Evolutionary conservation across 768 basidiomycete species (phyloP).

Genomic region (Lepiota venenata): DNA sequence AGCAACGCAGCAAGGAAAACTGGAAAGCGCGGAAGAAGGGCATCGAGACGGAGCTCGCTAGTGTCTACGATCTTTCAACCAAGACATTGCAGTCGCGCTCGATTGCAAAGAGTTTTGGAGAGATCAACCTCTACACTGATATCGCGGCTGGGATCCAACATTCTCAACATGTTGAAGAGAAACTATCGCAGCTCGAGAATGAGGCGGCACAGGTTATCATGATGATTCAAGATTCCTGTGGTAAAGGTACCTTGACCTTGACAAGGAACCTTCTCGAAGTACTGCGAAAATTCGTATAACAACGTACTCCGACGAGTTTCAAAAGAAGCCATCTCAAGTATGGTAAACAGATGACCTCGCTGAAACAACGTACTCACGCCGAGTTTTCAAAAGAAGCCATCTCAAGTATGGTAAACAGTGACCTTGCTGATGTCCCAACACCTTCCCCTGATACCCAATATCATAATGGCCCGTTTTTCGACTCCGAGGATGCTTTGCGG

Average conservation of each 20-base stretch:
- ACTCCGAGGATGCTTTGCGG: constrained; percentile 4
- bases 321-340: too few species aligned
- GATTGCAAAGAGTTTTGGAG: constrained; percentile 17
- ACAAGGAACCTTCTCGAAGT: constrained; percentile 24
- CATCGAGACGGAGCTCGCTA: constrained; percentile 12
- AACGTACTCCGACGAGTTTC: too few species aligned
- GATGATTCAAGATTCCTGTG: constrained; percentile 11
- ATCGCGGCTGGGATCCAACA: constrained; percentile 15
- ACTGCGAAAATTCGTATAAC: constrained; percentile 33
- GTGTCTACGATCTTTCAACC: constrained; percentile 20
- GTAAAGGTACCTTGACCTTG: constrained; percentile 14
- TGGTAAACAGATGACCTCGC: too few species aligned
- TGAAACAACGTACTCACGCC: too few species aligned
- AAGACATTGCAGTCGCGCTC: constrained; percentile 14
- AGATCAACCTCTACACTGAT: constrained; percentile 25
- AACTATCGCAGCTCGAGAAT: constrained; percentile 24
- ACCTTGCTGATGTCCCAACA: constrained; percentile 19
- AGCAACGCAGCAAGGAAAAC: constrained; percentile 3
- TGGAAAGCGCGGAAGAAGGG: constrained; percentile 11
- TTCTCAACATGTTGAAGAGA: constrained; percentile 25
- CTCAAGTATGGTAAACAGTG: constrained; percentile 19
- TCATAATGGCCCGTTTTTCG: constrained; percentile 1
- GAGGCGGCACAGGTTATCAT: constrained; percentile 21
- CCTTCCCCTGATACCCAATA: not conserved
- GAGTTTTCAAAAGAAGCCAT: too few species aligned